These are phyloP conservation scores for Teratosphaeria zuluensis DNA, from an alignment of 2,329 filamentous ascomycete genomes.

Conservation along the genomic window DNA sequence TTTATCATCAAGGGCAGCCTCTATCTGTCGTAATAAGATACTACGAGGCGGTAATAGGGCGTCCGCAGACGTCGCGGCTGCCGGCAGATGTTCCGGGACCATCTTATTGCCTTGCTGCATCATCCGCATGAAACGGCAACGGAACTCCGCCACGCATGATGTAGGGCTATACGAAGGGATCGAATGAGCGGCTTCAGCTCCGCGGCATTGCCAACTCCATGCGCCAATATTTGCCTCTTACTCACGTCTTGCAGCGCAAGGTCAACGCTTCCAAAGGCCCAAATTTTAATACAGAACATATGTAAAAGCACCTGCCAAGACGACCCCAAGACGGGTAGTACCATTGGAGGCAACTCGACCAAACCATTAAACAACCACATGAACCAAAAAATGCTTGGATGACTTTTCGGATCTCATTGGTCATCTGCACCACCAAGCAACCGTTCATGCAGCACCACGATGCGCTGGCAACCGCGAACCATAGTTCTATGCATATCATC, in stretches of 20 bases:
- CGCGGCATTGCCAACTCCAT: no score
- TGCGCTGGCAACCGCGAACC: neutral
- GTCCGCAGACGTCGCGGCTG: neutral
- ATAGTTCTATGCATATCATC: neutral
- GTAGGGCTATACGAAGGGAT: neutral
- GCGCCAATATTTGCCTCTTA: no score
- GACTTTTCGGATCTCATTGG: neutral
- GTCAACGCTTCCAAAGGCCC: no score
- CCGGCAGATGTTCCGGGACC: neutral
- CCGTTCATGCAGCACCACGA: neutral
- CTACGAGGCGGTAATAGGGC: neutral
- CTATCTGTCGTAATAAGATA: neutral
- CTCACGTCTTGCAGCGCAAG: no score
- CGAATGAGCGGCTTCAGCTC: no score
- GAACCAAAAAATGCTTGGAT: neutral
- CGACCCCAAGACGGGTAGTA: neutral
- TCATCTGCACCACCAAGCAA: neutral
- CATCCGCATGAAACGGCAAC: neutral
- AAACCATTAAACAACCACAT: neutral
- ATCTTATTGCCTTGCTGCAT: neutral
- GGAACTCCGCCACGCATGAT: neutral
- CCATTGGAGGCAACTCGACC: neutral
- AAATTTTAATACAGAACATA: no score
- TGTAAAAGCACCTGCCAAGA: neutral
- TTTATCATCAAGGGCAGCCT: neutral